Evolutionary conservation across 805 yeast species (phyloP), one percentile per base, ranked within the genome.

Genomic region (Ogataea populi-albae): DNA sequence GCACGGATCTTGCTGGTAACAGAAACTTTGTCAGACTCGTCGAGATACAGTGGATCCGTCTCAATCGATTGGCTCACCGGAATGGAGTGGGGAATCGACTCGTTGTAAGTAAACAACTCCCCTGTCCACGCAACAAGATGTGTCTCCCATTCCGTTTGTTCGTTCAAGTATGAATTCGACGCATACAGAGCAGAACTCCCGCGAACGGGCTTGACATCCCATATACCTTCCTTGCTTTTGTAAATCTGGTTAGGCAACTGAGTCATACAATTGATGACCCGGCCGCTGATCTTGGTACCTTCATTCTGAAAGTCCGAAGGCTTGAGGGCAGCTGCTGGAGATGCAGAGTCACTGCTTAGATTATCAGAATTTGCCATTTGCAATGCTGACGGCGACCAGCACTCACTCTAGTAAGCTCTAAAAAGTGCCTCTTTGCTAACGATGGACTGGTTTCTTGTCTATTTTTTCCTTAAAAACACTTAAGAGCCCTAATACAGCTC

Each of bases 71-170:
- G 52, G 15, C 44, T 41, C 10, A 33, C 32, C 7, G 59, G 55
- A 23, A 57, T 55, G 2, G 53, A 38, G 21, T 51, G 49, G 12
- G 59, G 57, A 8, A 40, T 37, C 2, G 46, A 26, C 34, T 51
- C 58, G 34, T 55, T 43, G 18, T 47, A 34, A 11, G 56, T 48
- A 31, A 61, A 59, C 42, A 93, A 68, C 59, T 88, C 98, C 30
- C 98, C 98, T 0, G 97, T 85, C 98, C 98, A 93, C 1, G 87
- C 97, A 34, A 93, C 79, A 33, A 86, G 64, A 47, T 87, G 86
- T 30, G 89, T 81, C 43, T 88, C 95, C 93, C 96, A 91, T 16
- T 79, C 74, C 0, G 89, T 74, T 30, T 78, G 76, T 38, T 74
- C 74, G 33, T 67, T 69, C 34, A 88, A 63, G 52, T 75, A 80